Evolutionary conservation across 2,329 filamentous ascomycete genomes (phyloP).

Genomic region (Plectosphaerella plurivora): DNA sequence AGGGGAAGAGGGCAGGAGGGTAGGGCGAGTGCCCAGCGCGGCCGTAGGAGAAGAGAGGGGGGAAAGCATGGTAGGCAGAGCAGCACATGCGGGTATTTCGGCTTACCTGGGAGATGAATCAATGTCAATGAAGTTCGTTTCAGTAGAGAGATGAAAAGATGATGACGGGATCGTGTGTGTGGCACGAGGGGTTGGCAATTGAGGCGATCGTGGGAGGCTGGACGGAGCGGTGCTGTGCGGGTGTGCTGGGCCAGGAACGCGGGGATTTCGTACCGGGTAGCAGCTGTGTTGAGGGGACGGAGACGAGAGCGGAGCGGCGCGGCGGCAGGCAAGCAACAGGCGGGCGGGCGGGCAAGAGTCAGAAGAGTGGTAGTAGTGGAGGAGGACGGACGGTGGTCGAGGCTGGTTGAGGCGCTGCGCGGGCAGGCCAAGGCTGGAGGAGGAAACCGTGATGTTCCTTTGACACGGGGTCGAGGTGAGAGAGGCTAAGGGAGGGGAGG

Average conservation of each 20-base stretch:
- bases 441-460: too few species aligned
- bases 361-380: too few species aligned
- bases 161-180: not conserved
- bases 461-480: too few species aligned
- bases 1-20: not conserved
- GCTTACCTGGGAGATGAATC: not conserved
- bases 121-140: not conserved
- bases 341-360: too few species aligned
- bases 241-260: not conserved
- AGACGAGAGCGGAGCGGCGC: not conserved
- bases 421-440: too few species aligned
- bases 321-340: too few species aligned
- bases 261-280: not conserved
- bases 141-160: too few species aligned
- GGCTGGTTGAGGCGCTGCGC: too few species aligned
- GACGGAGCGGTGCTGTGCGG: not conserved
- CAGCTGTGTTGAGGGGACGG: not conserved
- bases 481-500: not conserved
- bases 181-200: not conserved
- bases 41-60: not conserved
- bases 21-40: slow-evolving; percentile 1
- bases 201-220: not conserved
- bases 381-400: too few species aligned
- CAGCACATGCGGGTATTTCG: not conserved
- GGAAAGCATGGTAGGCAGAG: not conserved